Percentiles rank a stretch among this genome's conserved stretches.
Evolutionary conservation across 164 flowering plant genomes (phyloP).

Genomic region (Sedum album): DNA sequence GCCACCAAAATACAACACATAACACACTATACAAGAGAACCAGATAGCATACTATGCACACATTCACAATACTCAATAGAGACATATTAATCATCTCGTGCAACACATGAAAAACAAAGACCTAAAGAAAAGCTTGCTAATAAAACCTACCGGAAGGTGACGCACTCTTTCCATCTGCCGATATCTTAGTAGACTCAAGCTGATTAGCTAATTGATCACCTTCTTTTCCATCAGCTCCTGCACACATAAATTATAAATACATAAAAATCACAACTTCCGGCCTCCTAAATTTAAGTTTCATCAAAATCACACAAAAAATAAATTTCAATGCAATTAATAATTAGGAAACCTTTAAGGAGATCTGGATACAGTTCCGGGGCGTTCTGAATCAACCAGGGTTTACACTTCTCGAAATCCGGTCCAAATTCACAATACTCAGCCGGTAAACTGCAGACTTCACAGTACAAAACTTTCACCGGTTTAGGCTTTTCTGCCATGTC

Average conservation of each 20-base stretch:
- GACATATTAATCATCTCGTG: too few relatives aligned
- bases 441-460: conserved; percentile 67
- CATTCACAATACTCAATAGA: too few relatives aligned
- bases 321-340: neutral
- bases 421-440: conserved; percentile 95
- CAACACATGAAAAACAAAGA: too few relatives aligned
- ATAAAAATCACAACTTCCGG: neutral
- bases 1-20: too few relatives aligned
- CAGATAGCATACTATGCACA: too few relatives aligned
- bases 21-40: too few relatives aligned
- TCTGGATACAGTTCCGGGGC: conserved; percentile 80
- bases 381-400: conserved; percentile 86
- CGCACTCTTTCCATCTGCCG: conserved; percentile 28
- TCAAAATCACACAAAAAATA: neutral
- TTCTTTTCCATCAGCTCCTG: conserved; percentile 55
- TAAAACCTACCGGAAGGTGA: conserved; percentile 22
- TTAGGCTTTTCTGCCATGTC: conserved; percentile 57
- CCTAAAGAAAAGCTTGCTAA: neutral
- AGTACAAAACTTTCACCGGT: conserved; percentile 57
- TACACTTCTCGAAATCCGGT: conserved; percentile 89
- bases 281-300: neutral
- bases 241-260: neutral
- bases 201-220: conserved; percentile 55
- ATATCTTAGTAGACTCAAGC: conserved; percentile 46
- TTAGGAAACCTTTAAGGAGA: conserved; percentile 56